phyloP scores from a whole-genome alignment of 2,329 filamentous ascomycete genomes.

The Cladophialophora carrionii region DNA sequence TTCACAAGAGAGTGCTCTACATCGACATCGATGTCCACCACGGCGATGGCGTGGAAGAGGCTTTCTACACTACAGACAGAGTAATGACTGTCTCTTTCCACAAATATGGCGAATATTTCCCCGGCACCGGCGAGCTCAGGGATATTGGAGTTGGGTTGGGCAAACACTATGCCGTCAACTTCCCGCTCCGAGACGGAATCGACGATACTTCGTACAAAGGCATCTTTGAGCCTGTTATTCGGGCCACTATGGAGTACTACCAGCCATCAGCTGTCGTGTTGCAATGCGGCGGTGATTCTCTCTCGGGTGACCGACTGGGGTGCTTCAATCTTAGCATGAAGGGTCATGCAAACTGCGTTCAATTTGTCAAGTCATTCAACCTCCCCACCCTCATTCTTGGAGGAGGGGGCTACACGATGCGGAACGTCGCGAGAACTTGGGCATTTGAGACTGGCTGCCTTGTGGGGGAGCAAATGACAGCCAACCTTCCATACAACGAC shows the following conservation, averaged over 20 bases:
- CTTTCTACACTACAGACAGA: slow-evolving; percentile 71
- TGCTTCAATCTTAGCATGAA: slow-evolving; percentile 73
- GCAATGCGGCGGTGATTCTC: slow-evolving; percentile 69
- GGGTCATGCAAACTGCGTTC: slow-evolving; percentile 71
- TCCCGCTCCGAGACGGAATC: slow-evolving; percentile 70
- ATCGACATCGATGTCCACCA: slow-evolving; percentile 71
- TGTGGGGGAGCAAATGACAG: slow-evolving; percentile 77
- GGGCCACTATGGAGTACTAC: slow-evolving; percentile 71
- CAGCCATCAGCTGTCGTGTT: slow-evolving; percentile 68
- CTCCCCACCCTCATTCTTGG: slow-evolving; percentile 68
- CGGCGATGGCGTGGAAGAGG: slow-evolving; percentile 70
- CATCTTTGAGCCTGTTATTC: slow-evolving; percentile 70
- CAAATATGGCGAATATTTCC: slow-evolving; percentile 74
- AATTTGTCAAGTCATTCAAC: slow-evolving; percentile 69
- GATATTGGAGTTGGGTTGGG: slow-evolving; percentile 70
- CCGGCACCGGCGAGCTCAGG: slow-evolving; percentile 68
- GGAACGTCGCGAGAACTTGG: slow-evolving; percentile 66
- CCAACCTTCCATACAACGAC: slow-evolving; percentile 91
- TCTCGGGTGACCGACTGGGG: slow-evolving; percentile 68
- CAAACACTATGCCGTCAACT: slow-evolving; percentile 71
- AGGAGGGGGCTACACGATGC: slow-evolving; percentile 71
- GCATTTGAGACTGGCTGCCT: slow-evolving; percentile 74
- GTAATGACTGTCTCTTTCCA: slow-evolving; percentile 74
- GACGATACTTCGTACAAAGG: slow-evolving; percentile 69
- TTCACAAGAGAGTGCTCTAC: slow-evolving; percentile 67